These are phyloP conservation scores for Podaxis carcinomalis DNA, from an alignment of 768 basidiomycete species.

Conservation along the genomic window DNA sequence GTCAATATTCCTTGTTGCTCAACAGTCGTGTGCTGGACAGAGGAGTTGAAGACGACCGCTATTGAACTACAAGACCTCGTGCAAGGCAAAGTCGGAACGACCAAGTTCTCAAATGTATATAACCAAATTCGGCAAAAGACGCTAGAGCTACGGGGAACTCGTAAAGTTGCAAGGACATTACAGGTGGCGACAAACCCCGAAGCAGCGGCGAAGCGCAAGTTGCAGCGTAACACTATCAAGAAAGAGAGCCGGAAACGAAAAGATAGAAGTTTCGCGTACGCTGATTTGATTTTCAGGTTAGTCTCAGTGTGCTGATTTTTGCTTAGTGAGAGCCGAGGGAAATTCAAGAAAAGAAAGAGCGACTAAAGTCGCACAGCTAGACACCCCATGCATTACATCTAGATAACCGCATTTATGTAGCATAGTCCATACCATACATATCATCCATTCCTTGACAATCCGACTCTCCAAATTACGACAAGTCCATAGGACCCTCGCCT, in stretches of 20 bases:
- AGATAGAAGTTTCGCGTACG: slow-evolving; percentile 32
- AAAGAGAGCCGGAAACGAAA: slow-evolving; percentile 87
- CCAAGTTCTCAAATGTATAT: slow-evolving; percentile 75
- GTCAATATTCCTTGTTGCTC: background rate
- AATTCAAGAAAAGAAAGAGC: slow-evolving; percentile 41
- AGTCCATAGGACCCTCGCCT: slow-evolving; percentile 40
- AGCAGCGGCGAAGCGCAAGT: slow-evolving; percentile 69
- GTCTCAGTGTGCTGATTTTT: background rate
- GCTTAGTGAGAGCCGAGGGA: slow-evolving; percentile 45
- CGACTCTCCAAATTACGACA: slow-evolving; percentile 21
- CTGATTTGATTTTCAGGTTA: background rate
- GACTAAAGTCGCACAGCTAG: slow-evolving; percentile 17
- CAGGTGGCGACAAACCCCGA: slow-evolving; percentile 71
- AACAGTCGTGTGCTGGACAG: slow-evolving; percentile 33
- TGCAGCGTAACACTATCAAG: slow-evolving; percentile 68
- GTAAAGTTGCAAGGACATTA: slow-evolving; percentile 57
- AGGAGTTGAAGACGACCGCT: slow-evolving; percentile 77
- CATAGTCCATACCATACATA: background rate
- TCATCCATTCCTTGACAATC: background rate
- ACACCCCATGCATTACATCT: background rate
- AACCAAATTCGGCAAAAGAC: slow-evolving; percentile 75
- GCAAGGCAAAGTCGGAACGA: slow-evolving; percentile 84
- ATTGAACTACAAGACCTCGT: slow-evolving; percentile 84
- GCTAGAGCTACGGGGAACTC: slow-evolving; percentile 61
- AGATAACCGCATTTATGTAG: background rate